Evolutionary conservation across 805 yeast genomes (phyloP).

Genomic region (Schizosaccharomyces japonicus): DNA sequence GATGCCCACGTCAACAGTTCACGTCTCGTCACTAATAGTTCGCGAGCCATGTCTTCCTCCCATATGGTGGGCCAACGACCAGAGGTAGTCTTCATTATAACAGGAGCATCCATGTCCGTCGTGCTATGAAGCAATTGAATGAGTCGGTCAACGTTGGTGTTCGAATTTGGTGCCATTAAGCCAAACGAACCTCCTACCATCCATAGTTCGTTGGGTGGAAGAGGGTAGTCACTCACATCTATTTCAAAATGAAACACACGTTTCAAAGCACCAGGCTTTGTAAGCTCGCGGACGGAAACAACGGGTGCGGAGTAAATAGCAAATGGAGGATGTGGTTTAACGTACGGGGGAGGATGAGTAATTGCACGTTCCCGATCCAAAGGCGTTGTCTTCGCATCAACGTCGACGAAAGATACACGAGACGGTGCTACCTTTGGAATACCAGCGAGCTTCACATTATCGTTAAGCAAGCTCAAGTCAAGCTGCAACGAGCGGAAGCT

Average conservation of each 20-base stretch:
- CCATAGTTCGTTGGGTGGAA: constrained; percentile 13
- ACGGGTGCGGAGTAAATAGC: constrained; percentile 11
- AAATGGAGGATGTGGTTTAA: constrained; percentile 13
- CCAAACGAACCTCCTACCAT: constrained; percentile 15
- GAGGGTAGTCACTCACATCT: constrained; percentile 13
- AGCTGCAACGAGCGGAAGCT: not conserved
- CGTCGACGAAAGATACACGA: not conserved
- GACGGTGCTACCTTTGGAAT: not conserved
- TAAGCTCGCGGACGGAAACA: constrained; percentile 10
- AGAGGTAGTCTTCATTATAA: constrained; percentile 9
- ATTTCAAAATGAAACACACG: constrained; percentile 13
- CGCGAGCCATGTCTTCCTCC: constrained; percentile 12
- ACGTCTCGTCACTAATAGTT: constrained; percentile 8
- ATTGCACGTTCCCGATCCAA: not conserved
- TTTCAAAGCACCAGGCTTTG: constrained; percentile 11
- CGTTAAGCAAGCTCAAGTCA: not conserved
- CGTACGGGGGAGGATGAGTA: constrained; percentile 9
- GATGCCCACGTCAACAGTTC: constrained; percentile 13
- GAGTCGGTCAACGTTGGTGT: constrained; percentile 9
- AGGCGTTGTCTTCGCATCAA: not conserved
- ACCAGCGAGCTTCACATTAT: not conserved
- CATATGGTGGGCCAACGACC: constrained; percentile 15
- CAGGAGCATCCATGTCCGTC: constrained; percentile 6
- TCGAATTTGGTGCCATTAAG: constrained; percentile 13
- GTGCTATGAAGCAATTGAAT: constrained; percentile 8